Conservation (phyloP, 2,329 filamentous ascomycete genomes). For the Coniochaeta pulveracea region DNA sequence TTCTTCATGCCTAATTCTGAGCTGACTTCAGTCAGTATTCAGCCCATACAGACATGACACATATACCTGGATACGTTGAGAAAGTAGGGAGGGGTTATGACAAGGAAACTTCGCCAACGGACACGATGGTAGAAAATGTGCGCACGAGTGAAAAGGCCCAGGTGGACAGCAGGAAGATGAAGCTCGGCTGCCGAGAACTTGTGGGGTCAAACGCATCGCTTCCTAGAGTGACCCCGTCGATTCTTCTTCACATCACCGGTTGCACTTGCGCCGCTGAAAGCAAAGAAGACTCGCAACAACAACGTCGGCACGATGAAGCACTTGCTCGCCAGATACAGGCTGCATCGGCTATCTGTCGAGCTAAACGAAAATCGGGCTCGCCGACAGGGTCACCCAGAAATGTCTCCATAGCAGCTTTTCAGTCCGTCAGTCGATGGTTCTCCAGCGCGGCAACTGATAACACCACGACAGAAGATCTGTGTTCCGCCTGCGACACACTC, state of each 20-base stretch:
- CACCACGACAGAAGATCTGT: slow-evolving; percentile 10
- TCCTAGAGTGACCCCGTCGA: slow-evolving; percentile 7
- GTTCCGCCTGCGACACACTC: slow-evolving; percentile 9
- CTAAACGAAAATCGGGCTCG: not conserved
- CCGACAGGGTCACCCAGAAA: slow-evolving; percentile 1
- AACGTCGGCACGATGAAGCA: slow-evolving; percentile 6
- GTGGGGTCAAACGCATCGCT: slow-evolving; percentile 7
- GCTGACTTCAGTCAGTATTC: too few species aligned
- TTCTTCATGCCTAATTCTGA: too few species aligned
- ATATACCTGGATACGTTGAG: too few species aligned
- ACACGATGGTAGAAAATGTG: too few species aligned
- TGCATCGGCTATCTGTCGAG: slow-evolving; percentile 6
- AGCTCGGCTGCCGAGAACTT: slow-evolving; percentile 10
- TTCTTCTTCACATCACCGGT: slow-evolving; percentile 9
- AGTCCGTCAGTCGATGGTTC: slow-evolving; percentile 2
- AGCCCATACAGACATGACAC: too few species aligned
- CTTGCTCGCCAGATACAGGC: slow-evolving; percentile 8
- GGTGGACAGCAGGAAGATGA: too few species aligned
- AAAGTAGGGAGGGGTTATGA: too few species aligned
- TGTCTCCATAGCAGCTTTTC: slow-evolving; percentile 4
- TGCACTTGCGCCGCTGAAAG: slow-evolving; percentile 9
- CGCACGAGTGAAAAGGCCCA: too few species aligned
- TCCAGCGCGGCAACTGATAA: not conserved
- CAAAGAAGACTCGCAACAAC: not conserved
- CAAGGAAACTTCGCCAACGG: too few species aligned